A percentile compares a stretch with the other conserved stretches of the same genome.
Evolutionary conservation across 75 land plant genomes (phyloP).

Genomic region (Cryptomeria japonica): DNA sequence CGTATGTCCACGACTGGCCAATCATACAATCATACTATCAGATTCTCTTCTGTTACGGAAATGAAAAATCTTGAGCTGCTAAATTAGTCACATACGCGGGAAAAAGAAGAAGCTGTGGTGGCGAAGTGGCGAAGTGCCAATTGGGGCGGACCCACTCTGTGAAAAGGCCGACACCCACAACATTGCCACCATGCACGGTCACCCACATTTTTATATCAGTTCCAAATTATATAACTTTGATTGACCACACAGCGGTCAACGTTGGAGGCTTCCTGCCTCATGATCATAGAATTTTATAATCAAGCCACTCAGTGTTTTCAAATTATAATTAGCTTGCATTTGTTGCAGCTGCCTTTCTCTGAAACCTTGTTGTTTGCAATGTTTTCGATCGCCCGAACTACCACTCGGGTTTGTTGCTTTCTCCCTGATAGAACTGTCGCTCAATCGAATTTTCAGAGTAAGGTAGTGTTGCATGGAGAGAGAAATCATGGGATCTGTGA

Average conservation of each 20-base stretch:
- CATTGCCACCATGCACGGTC: no score
- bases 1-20: no score
- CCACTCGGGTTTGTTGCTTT: neutral
- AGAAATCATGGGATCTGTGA: neutral
- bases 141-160: no score
- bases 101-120: no score
- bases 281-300: neutral
- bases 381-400: neutral
- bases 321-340: neutral
- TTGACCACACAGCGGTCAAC: neutral
- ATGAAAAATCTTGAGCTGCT: no score
- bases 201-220: no score
- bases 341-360: neutral
- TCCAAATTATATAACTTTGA: no score
- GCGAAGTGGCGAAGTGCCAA: no score
- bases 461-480: neutral
- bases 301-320: neutral
- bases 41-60: no score
- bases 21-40: no score
- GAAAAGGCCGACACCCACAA: no score
- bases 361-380: neutral
- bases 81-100: no score
- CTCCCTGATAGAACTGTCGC: neutral
- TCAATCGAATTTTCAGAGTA: neutral
- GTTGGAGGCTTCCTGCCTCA: neutral